Conservation (phyloP, 169 alveolate genomes). For the Plasmodium cynomolgi region DNA sequence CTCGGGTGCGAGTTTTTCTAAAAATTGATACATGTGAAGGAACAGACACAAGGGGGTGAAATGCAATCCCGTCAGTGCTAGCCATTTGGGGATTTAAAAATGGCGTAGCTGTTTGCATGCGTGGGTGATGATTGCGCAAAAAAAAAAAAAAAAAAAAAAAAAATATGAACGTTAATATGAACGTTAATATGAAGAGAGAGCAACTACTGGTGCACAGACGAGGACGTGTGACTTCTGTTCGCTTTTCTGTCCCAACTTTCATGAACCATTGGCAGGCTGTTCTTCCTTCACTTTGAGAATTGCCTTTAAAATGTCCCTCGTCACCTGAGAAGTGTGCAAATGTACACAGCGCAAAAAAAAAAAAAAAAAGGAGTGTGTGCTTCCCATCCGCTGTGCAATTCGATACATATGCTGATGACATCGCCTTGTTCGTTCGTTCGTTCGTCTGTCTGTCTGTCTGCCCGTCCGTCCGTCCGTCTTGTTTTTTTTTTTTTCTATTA, state of each 20-base stretch:
- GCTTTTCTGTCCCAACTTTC: neutral
- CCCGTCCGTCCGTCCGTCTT: neutral
- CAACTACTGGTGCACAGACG: neutral
- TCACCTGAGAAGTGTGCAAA: neutral
- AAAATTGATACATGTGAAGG: neutral
- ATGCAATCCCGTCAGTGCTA: neutral
- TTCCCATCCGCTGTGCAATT: neutral
- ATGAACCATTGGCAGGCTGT: neutral
- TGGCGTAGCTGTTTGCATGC: neutral
- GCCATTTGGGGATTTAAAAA: neutral
- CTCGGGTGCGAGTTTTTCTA: neutral
- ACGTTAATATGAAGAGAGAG: neutral
- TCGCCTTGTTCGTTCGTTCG: neutral
- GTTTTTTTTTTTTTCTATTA: conserved; percentile 1
- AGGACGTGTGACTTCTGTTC: neutral
- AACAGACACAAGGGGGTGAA: neutral
- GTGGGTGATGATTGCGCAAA: neutral
- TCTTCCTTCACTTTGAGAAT: conserved; percentile 47
- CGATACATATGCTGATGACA: neutral
- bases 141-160: neutral
- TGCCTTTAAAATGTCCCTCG: conserved; percentile 17
- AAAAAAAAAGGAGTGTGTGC: neutral
- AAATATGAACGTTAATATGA: neutral
- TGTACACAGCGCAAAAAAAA: neutral
- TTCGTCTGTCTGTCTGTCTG: neutral